A percentile compares a stretch with the other conserved stretches of the same genome.
These are phyloP conservation scores for Afroboletus lepidellus DNA, from an alignment of 1,284 basidiomycete genomes.

Conservation along the genomic window DNA sequence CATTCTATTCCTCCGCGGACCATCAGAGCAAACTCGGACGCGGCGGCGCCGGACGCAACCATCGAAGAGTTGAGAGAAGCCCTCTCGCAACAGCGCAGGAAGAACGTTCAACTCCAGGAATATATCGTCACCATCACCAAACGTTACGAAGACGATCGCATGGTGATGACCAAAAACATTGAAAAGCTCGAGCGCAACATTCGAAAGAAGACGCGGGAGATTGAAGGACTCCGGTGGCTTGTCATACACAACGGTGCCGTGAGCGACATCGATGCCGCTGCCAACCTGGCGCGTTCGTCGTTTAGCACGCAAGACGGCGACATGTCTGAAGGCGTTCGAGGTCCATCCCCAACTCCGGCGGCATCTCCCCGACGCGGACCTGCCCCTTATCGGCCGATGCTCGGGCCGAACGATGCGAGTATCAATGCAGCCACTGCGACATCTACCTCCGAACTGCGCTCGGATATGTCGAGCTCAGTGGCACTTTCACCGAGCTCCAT, in stretches of 20 bases:
- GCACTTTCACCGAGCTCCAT: slow-evolving; percentile 15
- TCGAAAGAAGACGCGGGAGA: slow-evolving; percentile 44
- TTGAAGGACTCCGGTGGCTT: slow-evolving; percentile 49
- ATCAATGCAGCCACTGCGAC: slow-evolving; percentile 4
- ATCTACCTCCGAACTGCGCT: slow-evolving; percentile 9
- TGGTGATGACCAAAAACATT: slow-evolving; percentile 38
- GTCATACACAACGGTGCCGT: slow-evolving; percentile 40
- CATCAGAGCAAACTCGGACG: slow-evolving; percentile 11
- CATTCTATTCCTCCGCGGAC: slow-evolving; percentile 13
- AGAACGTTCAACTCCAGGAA: slow-evolving; percentile 38
- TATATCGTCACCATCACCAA: slow-evolving; percentile 42
- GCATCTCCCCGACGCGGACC: background rate
- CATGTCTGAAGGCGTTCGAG: slow-evolving; percentile 3
- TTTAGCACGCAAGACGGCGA: slow-evolving; percentile 30
- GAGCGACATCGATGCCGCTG: slow-evolving; percentile 35
- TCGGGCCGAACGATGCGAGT: slow-evolving; percentile 5
- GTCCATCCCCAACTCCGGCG: slow-evolving; percentile 2
- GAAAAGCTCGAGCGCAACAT: slow-evolving; percentile 43
- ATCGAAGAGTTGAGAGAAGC: slow-evolving; percentile 35
- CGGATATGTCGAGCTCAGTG: slow-evolving; percentile 12
- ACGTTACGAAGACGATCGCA: slow-evolving; percentile 44
- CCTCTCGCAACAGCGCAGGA: slow-evolving; percentile 33
- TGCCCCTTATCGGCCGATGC: slow-evolving; percentile 5
- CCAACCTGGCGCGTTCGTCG: slow-evolving; percentile 33
- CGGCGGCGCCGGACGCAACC: slow-evolving; percentile 11